A percentile compares a stretch with the other conserved stretches of the same genome.
These are phyloP conservation scores for Arthrobotrys sphaeroides DNA, from an alignment of 2,329 filamentous ascomycete genomes.

Conservation along the genomic window DNA sequence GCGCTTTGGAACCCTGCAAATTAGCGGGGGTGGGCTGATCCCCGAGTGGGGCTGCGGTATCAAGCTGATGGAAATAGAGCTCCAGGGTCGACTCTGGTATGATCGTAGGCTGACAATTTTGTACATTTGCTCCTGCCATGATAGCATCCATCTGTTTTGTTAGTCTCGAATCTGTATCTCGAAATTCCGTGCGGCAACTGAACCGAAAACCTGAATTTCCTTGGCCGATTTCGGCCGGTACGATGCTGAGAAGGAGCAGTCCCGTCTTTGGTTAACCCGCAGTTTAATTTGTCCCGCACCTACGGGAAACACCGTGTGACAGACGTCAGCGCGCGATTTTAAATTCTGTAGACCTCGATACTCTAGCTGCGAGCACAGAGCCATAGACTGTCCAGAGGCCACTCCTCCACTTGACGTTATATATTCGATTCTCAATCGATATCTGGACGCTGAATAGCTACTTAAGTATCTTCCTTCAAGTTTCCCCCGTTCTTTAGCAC, in stretches of 20 bases:
- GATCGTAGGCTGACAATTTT: slow-evolving; percentile 38
- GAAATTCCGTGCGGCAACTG: not conserved
- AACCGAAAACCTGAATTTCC: slow-evolving; percentile 22
- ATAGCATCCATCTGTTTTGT: not conserved
- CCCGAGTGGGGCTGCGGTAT: slow-evolving; percentile 15
- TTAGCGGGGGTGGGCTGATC: slow-evolving; percentile 26
- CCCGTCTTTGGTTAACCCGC: not conserved
- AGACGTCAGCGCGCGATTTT: not conserved
- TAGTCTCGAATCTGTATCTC: not conserved
- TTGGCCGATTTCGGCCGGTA: slow-evolving; percentile 42
- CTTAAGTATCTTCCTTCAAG: too few species aligned
- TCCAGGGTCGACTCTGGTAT: slow-evolving; percentile 23
- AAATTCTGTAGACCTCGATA: not conserved
- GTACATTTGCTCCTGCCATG: slow-evolving; percentile 24
- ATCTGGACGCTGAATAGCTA: too few species aligned
- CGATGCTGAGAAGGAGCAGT: slow-evolving; percentile 1
- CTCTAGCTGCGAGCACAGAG: too few species aligned
- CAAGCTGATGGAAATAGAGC: not conserved
- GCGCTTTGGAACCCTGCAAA: slow-evolving; percentile 9
- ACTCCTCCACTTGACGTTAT: too few species aligned
- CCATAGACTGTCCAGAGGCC: too few species aligned
- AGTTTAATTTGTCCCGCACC: slow-evolving; percentile 10
- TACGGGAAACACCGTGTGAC: slow-evolving; percentile 8
- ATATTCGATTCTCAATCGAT: too few species aligned
- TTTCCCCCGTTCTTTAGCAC: too few species aligned